Evolutionary conservation across 805 yeast species (phyloP).

Genomic region (Metschnikowia continentalis): DNA sequence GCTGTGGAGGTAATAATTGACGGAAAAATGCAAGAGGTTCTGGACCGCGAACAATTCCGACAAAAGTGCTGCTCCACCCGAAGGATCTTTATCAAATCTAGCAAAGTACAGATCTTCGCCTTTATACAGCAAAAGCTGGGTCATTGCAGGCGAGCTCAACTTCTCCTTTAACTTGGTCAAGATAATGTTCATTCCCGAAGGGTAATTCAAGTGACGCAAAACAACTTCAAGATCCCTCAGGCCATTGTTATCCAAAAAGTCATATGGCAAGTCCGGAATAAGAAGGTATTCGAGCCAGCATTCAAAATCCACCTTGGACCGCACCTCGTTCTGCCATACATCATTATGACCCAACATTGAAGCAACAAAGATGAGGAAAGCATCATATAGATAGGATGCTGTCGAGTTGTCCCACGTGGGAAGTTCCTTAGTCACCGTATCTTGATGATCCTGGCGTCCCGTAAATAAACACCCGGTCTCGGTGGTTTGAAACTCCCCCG

Average conservation of each 20-base stretch:
- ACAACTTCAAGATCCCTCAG: background rate
- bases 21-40: constrained; percentile 28
- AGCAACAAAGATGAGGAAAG: background rate
- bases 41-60: constrained; percentile 36
- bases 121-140: constrained; percentile 26
- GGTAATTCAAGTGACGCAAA: background rate
- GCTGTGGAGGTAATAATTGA: constrained; percentile 39
- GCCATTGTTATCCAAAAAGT: constrained; percentile 2
- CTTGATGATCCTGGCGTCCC: constrained; percentile 14
- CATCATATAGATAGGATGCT: constrained; percentile 1
- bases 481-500: constrained; percentile 44
- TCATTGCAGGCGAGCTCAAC: constrained; percentile 26
- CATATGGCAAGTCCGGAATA: constrained; percentile 2
- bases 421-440: background rate
- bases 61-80: constrained; percentile 30
- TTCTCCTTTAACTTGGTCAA: background rate
- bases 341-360: background rate
- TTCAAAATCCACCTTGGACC: background rate
- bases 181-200: background rate
- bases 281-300: background rate
- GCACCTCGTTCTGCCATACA: background rate
- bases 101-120: constrained; percentile 33
- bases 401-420: background rate
- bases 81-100: constrained; percentile 24
- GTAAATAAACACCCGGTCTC: constrained; percentile 36